Conservation (phyloP, 176 grass and related monocot genomes). For the Thinopyrum elongatum region DNA sequence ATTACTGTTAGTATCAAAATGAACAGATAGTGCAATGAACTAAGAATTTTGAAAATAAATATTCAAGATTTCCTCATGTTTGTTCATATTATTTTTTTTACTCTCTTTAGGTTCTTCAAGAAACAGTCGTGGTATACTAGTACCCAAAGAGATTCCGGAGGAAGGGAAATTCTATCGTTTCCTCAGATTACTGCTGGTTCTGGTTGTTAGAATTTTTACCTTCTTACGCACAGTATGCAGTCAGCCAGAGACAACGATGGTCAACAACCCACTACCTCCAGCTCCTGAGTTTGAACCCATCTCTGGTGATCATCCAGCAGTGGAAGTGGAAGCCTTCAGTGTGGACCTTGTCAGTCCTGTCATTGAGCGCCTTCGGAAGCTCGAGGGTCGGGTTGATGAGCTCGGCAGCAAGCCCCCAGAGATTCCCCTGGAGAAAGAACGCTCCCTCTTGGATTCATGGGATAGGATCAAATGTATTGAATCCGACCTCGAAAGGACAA, state of each 20-base stretch:
- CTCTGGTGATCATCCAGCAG: slow-evolving; percentile 38
- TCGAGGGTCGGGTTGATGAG: slow-evolving; percentile 69
- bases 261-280: slow-evolving; percentile 12
- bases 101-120: slow-evolving; percentile 31
- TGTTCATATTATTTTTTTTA: background rate
- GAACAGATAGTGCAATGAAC: background rate
- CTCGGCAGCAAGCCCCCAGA: slow-evolving; percentile 55
- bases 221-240: slow-evolving; percentile 43
- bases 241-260: slow-evolving; percentile 24
- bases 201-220: slow-evolving; percentile 48
- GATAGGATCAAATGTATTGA: slow-evolving; percentile 79
- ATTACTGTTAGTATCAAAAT: background rate
- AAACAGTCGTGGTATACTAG: slow-evolving; percentile 1
- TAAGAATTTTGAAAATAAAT: background rate
- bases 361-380: slow-evolving; percentile 66
- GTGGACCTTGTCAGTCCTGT: slow-evolving; percentile 51
- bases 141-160: slow-evolving; percentile 24
- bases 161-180: slow-evolving; percentile 46
- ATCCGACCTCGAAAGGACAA: slow-evolving; percentile 77
- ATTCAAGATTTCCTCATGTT: background rate
- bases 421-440: slow-evolving; percentile 78
- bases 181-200: slow-evolving; percentile 39
- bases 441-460: slow-evolving; percentile 71
- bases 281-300: slow-evolving; percentile 28
- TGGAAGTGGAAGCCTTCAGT: slow-evolving; percentile 42